Evolutionary conservation across 371 early-diverging fungal species (phyloP), one percentile per base, ranked within the genome.

Genomic region (Smittium culicis): DNA sequence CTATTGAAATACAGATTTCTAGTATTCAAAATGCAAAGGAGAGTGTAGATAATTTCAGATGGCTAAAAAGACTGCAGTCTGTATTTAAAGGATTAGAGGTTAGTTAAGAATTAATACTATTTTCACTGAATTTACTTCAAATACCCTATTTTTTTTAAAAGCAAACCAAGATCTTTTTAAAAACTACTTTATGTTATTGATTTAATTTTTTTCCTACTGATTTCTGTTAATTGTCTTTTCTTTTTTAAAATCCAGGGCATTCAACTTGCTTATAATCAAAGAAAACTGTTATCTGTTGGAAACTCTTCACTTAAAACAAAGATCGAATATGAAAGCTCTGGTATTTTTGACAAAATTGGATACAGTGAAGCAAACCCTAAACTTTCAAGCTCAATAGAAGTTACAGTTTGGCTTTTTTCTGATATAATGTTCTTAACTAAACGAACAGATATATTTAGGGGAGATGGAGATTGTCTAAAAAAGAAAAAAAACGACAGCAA

Each of bases 1-100:
- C 32, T n/a, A 31, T 66, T n/a, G 34, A 66, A 35, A 45, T n/a
- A 28, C 31, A 45, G n/a, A 66, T 66, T 5, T 30, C 32, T 2
- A 66, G 45, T 31, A 66, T 66, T 54, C 66, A 66, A 35, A 24
- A 31, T 27, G 54, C 66, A 56, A 66, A 66, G 66, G 60, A 32
- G 11, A 56, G 14, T 28, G 32, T 54, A 3, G 66, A 66, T n/a
- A 66, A 66, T 45, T 28, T 57, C 28, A 59, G 24, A 57, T 20
- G 32, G 35, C 45, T 66, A 14, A 45, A 66, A 14, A n/a, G n/a
- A 32, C 60, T 66, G 14, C 58, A 56, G 29, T n/a, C 28, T 2
- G 35, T n/a, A 5, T 58, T 66, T 45, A 66, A 32, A 30, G 66
- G 55, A 34, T 33, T 66, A 27, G n/a, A 66, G n/a, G 66, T 63